These are phyloP conservation scores for Arachis monticola DNA, from an alignment of 331 rosid genomes.

Conservation along the genomic window DNA sequence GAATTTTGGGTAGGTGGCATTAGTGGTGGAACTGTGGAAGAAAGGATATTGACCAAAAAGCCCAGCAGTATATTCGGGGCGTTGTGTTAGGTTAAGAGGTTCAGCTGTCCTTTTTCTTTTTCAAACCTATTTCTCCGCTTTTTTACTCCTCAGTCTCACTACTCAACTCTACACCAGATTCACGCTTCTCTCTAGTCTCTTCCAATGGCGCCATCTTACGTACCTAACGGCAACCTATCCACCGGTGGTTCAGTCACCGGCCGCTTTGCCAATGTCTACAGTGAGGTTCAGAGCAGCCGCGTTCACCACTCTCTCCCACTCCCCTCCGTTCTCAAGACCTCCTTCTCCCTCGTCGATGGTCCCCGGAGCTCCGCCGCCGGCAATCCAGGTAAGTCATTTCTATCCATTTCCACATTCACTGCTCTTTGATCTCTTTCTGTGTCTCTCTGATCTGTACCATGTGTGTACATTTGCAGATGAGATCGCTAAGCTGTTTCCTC, in stretches of 20 bases:
- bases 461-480: conserved; percentile 55
- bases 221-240: conserved; percentile 52
- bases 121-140: conserved; percentile 37
- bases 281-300: conserved; percentile 84
- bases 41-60: not conserved
- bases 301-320: conserved; percentile 82
- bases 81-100: not conserved
- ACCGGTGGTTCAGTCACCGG: conserved; percentile 44
- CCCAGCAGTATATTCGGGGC: conserved; percentile 38
- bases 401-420: conserved; percentile 42
- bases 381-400: conserved; percentile 66
- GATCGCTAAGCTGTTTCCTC: conserved; percentile 91
- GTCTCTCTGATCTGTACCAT: not conserved
- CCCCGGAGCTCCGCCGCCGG: conserved; percentile 96
- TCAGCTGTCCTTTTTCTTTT: conserved; percentile 45
- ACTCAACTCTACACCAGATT: conserved; percentile 8
- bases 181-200: conserved; percentile 13
- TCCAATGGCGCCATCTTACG: conserved; percentile 59
- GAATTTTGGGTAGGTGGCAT: not conserved
- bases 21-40: not conserved
- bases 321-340: conserved; percentile 74
- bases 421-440: not conserved
- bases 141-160: not conserved
- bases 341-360: conserved; percentile 80
- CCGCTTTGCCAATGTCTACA: conserved; percentile 73